Conservation (phyloP, 176 grass and related monocot species). For the Oropetium thomaeum region DNA sequence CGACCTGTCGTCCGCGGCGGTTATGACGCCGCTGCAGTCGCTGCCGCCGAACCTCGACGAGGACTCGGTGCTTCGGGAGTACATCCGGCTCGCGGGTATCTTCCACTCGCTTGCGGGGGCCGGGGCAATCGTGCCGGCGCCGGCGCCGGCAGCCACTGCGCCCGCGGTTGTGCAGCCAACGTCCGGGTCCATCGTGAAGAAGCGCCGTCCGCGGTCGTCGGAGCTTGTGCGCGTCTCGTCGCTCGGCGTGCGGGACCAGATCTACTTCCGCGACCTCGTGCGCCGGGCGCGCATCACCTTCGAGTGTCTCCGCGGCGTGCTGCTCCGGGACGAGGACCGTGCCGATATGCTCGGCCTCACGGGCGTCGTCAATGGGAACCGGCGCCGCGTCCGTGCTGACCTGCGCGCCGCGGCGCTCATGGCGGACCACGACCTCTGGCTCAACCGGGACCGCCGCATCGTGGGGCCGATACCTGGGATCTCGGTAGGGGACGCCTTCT, state of each 20-base stretch:
- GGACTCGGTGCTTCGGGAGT: slow-evolving; percentile 65
- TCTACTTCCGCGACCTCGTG: slow-evolving; percentile 83
- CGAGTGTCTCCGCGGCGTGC: slow-evolving; percentile 65
- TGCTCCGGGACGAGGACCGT: slow-evolving; percentile 63
- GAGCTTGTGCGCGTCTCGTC: slow-evolving; percentile 93
- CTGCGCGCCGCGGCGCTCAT: slow-evolving; percentile 68
- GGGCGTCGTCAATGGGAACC: slow-evolving; percentile 20
- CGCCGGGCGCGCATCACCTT: slow-evolving; percentile 94
- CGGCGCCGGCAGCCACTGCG: slow-evolving; percentile 14
- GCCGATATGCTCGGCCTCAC: slow-evolving; percentile 44
- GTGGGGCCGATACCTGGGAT: slow-evolving; percentile 84
- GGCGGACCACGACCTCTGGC: slow-evolving; percentile 77
- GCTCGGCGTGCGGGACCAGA: slow-evolving; percentile 64
- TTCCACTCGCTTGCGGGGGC: slow-evolving; percentile 42
- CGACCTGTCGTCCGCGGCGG: slow-evolving; percentile 34
- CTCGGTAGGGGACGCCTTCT: slow-evolving; percentile 80
- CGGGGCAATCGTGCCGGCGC: slow-evolving; percentile 41
- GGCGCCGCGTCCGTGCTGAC: slow-evolving; percentile 63
- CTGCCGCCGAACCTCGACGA: slow-evolving; percentile 51
- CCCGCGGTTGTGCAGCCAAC: slow-evolving; percentile 33
- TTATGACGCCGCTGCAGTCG: slow-evolving; percentile 56
- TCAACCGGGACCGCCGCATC: slow-evolving; percentile 89
- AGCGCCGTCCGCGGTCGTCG: slow-evolving; percentile 74
- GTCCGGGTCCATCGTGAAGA: slow-evolving; percentile 46
- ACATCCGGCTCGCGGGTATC: slow-evolving; percentile 60